Base-by-base conservation (phyloP, 2,329 filamentous ascomycete genomes). In the Aotearoamyces nothofagi region DNA sequence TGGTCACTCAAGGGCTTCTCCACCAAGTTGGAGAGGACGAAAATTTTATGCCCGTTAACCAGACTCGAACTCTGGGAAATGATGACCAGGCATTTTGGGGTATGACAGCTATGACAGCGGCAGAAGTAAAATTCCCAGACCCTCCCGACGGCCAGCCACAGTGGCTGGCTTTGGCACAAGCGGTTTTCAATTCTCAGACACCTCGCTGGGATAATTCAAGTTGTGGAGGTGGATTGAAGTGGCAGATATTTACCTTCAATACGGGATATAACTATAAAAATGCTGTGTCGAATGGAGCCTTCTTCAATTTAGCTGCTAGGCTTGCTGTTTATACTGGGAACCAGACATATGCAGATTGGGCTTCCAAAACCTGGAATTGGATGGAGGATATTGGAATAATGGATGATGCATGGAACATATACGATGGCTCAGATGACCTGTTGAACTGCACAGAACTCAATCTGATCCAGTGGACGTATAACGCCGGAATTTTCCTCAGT, bases 231-330 rank as follows among this genome's bases (percentile, higher is more conserved):
- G 82, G 82, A 5, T 51, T 90, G 25, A 66, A 78, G 34, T 87
- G 80, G 80, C 83, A 92, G 54, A 84, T 92, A 27, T 87, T 79
- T 47, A 61, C 67, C 1, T 83, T 79, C 60, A 87, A 92, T 47
- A 70, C 65, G 17, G 83, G 83, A 9, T 92, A 75, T 51, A 65
- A 76, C 40, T 84, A 87, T 61, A 87, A 74, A 45, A 73, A 73
- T 36, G 64, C 64, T 9, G 71, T 73, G 33, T 70, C 68, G 0
- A 67, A 71, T 39, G 68, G 65, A 3, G 67, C 65, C 31, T 69
- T 72, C 48, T 72, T 73, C 46, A 66, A 69, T 29, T 47, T 73
- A 4, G 67, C 61, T 4, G 68, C 78, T 2, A 69, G 79, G 5
- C 58, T 86, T 6, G 78, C 76, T 0, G 60, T 75, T 5, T 87